phyloP scores from a whole-genome alignment of 1,284 basidiomycete genomes.

The Rhodotorula sp. region DNA sequence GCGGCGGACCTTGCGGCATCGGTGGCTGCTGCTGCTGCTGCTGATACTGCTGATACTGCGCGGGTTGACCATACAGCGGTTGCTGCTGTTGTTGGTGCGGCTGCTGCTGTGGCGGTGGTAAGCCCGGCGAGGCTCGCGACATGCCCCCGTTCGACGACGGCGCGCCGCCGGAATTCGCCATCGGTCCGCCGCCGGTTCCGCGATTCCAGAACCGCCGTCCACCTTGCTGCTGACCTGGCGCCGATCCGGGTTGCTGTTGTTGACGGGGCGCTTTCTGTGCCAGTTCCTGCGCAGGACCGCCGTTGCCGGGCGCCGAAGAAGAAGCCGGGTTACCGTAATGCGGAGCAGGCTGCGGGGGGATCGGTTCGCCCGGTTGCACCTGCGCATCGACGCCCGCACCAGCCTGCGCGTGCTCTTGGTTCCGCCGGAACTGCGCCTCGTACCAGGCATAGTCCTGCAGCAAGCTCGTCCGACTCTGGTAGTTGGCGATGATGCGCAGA shows the following conservation, averaged over 20 bases:
- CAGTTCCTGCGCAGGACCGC: background rate
- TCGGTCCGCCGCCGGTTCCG: background rate
- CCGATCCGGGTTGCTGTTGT: background rate
- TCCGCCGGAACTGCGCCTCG: slow-evolving; percentile 16
- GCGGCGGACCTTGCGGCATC: background rate
- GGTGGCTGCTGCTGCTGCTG: background rate
- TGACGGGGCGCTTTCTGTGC: background rate
- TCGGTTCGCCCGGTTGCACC: background rate
- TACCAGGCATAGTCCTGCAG: slow-evolving; percentile 61
- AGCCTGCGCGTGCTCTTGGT: slow-evolving; percentile 4
- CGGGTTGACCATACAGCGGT: background rate
- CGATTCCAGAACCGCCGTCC: slow-evolving; percentile 21
- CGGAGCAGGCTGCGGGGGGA: slow-evolving; percentile 5
- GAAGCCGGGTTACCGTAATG: slow-evolving; percentile 1
- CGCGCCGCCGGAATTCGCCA: background rate
- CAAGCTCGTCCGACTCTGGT: slow-evolving; percentile 81
- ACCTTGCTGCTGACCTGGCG: slow-evolving; percentile 10
- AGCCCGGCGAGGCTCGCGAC: background rate
- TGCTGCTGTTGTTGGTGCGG: background rate
- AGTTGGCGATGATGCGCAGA: slow-evolving; percentile 86
- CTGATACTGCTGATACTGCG: background rate
- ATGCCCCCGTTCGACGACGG: background rate
- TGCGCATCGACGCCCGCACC: background rate
- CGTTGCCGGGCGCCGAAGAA: background rate
- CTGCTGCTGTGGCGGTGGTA: too few species aligned